Evolutionary conservation across 805 yeast genomes (phyloP).

Genomic region (Spathaspora arborariae): DNA sequence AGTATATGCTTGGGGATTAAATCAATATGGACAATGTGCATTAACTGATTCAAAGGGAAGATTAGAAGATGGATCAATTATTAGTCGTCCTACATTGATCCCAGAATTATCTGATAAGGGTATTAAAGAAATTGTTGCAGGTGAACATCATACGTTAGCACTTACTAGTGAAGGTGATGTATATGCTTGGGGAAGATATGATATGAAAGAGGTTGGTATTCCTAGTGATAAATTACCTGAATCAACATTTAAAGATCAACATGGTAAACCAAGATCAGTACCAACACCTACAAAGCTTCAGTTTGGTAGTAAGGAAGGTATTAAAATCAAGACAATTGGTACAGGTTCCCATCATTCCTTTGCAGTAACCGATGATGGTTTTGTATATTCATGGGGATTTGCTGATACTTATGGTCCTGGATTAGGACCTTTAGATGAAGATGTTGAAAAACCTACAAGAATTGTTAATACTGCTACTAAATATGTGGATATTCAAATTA

Average conservation of each 20-base stretch:
- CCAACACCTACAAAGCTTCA: conserved; percentile 76
- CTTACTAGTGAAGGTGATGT: conserved; percentile 69
- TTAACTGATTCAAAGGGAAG: conserved; percentile 53
- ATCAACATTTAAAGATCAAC: conserved; percentile 70
- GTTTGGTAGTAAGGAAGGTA: conserved; percentile 27
- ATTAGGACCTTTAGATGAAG: conserved; percentile 86
- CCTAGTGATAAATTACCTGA: conserved; percentile 62
- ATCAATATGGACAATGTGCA: conserved; percentile 97
- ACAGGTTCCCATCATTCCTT: conserved; percentile 92
- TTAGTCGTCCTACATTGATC: conserved; percentile 73
- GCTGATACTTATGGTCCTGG: conserved; percentile 97
- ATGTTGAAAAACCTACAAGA: conserved; percentile 82
- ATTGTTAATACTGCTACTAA: conserved; percentile 93
- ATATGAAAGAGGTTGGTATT: conserved; percentile 91
- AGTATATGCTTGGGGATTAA: conserved; percentile 90
- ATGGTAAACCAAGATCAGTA: conserved; percentile 77
- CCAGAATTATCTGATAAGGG: conserved; percentile 56
- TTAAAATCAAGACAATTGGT: conserved; percentile 47
- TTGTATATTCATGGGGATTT: conserved; percentile 94
- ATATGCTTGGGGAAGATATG: conserved; percentile 85
- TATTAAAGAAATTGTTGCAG: conserved; percentile 70
- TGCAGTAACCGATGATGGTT: conserved; percentile 80
- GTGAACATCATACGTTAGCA: conserved; percentile 91
- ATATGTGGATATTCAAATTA: conserved; percentile 60
- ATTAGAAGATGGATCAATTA: conserved; percentile 81